Evolutionary conservation across 352 stramenopile species (phyloP), one percentile per base, ranked within the genome.

Genomic region (Phytophthora cactorum): DNA sequence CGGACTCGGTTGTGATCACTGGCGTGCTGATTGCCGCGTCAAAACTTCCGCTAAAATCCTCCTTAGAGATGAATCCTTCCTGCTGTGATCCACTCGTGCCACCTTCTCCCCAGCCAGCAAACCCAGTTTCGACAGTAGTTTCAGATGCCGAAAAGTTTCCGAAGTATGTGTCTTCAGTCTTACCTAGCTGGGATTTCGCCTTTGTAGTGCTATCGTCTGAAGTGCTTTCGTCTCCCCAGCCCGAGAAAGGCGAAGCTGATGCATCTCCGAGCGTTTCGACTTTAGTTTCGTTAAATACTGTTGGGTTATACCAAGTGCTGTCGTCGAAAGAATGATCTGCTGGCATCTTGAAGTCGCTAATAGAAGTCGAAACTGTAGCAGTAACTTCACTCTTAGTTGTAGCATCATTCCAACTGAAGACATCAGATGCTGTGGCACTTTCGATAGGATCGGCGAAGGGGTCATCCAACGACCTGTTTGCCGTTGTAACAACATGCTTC

Each of bases 361-460:
- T 17, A 10, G 57, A 25, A 28, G 34, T 1, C 4, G 1, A 8
- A 45, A 22, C 49, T 4, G 5, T 28, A 57, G n/a, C 9, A 51
- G 57, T 22, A 5, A 5, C 12, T 17, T 22, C 14, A 45, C 15
- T 17, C 36, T 12, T 32, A 31, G 10, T 49, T 12, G 28, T 57
- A 28, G 25, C 12, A 36, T 36, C 45, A 45, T 46, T 44, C 64
- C 64, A 67, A 49, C 6, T 38, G 6, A 44, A 41, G 52, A 63
- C 52, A n/a, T 52, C 15, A 15, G 52, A 62, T 43, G 29, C n/a
- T 29, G 52, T 29, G 25, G 14, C 32, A 63, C 14, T 63, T 14
- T 54, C 32, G 0, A 25, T 46, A 32, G 14, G 15, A 65, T 68
- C 65, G 22, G 38, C 25, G 39, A 64, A 72, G 7, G 65, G 46